Percentiles rank a stretch among this genome's conserved stretches.
These are phyloP conservation scores for Toxicodendron radicans DNA, from an alignment of 345 rosid species.

Conservation along the genomic window DNA sequence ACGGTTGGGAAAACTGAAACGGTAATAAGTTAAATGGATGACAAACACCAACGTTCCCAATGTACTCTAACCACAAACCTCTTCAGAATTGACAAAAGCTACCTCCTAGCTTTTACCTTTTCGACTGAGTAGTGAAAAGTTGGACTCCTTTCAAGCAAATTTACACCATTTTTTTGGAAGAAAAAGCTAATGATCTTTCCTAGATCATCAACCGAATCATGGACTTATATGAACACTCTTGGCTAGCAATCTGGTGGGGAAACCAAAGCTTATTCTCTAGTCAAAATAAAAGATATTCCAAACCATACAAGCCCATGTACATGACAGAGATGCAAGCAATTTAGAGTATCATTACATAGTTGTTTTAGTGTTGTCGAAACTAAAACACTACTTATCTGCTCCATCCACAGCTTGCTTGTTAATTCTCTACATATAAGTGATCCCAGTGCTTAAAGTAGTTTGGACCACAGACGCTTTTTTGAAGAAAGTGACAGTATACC, in stretches of 20 bases:
- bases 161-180: neutral
- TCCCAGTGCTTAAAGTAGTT: neutral
- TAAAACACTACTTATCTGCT: neutral
- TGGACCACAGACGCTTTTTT: neutral
- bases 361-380: neutral
- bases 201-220: neutral
- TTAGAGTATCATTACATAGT: neutral
- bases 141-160: neutral
- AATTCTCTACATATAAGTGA: neutral
- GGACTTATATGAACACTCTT: neutral
- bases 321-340: neutral
- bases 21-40: neutral
- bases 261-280: neutral
- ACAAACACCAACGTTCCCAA: neutral
- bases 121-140: neutral
- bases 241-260: neutral
- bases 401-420: neutral
- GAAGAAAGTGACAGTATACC: neutral
- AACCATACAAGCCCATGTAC: neutral
- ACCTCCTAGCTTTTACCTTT: neutral
- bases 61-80: neutral
- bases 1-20: neutral
- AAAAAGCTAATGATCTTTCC: neutral
- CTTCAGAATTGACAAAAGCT: neutral
- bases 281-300: constrained; percentile 1